These are phyloP conservation scores for Nicotiana undulata DNA, from an alignment of 257 asterid genomes.

Conservation along the genomic window DNA sequence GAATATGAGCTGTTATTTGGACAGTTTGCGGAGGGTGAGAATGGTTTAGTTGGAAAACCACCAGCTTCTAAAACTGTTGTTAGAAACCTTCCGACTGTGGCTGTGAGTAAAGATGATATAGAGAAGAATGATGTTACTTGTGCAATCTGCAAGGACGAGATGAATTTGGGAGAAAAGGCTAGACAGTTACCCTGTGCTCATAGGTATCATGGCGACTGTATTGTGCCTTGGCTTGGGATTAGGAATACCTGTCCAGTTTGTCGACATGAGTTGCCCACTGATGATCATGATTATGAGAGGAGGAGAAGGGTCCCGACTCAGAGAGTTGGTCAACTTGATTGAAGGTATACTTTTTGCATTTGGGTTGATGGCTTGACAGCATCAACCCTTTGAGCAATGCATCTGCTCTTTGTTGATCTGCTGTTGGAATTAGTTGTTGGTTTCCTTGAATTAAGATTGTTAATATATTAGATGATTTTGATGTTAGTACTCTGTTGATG, in stretches of 20 bases:
- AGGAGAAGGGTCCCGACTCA: conserved; percentile 22
- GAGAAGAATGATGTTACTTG: conserved; percentile 21
- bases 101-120: conserved; percentile 17
- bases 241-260: conserved; percentile 67
- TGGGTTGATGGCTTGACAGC: background rate
- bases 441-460: background rate
- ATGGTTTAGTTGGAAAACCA: conserved; percentile 19
- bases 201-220: conserved; percentile 49
- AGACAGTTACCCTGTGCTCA: conserved; percentile 53
- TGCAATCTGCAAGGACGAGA: conserved; percentile 55
- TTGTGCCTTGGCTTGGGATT: conserved; percentile 52
- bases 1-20: conserved; percentile 30
- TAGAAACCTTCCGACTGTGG: conserved; percentile 24
- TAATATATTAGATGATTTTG: conserved; percentile 2
- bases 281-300: conserved; percentile 49
- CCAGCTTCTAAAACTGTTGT: conserved; percentile 27
- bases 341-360: conserved; percentile 14
- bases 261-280: conserved; percentile 59
- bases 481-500: background rate
- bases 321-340: conserved; percentile 12
- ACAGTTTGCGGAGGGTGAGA: conserved; percentile 22
- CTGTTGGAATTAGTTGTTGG: background rate
- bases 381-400: background rate
- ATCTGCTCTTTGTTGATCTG: background rate
- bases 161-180: conserved; percentile 34